These are phyloP conservation scores for Malassezia equina DNA, from an alignment of 1,284 basidiomycete species.

Conservation along the genomic window DNA sequence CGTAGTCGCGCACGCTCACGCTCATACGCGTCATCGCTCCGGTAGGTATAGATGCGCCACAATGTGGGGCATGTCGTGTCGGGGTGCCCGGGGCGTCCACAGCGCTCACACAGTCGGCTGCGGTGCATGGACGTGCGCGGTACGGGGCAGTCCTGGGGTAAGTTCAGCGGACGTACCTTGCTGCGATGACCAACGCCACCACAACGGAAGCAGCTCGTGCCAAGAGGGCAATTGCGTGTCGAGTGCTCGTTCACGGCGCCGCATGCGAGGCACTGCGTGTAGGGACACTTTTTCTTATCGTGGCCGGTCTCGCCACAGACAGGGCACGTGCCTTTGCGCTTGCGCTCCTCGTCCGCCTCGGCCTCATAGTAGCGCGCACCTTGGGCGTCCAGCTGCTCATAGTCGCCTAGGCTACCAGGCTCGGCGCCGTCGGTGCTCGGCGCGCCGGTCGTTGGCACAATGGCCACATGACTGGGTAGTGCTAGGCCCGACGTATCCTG, in stretches of 20 bases:
- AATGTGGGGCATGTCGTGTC: conserved; percentile 71
- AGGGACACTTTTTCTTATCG: conserved; percentile 17
- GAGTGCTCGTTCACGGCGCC: conserved; percentile 74
- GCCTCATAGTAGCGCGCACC: conserved; percentile 15
- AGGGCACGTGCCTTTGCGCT: conserved; percentile 8
- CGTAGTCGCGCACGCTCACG: conserved; percentile 18
- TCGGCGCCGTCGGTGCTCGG: neutral
- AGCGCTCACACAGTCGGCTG: conserved; percentile 60
- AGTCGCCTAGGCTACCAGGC: conserved; percentile 2
- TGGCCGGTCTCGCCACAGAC: conserved; percentile 18
- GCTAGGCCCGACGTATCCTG: neutral
- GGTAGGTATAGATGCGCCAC: conserved; percentile 77
- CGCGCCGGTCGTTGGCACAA: neutral
- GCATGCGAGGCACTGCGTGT: conserved; percentile 67
- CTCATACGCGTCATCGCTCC: conserved; percentile 55
- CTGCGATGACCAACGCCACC: conserved; percentile 77
- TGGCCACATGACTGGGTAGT: conserved; percentile 13
- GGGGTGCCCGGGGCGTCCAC: conserved; percentile 61
- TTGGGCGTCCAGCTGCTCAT: conserved; percentile 14
- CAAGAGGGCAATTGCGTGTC: conserved; percentile 70
- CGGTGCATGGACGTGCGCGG: conserved; percentile 10
- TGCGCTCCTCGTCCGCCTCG: conserved; percentile 9
- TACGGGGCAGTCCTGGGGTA: conserved; percentile 59
- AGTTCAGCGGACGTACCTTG: conserved; percentile 51
- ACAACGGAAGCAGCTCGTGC: conserved; percentile 70